Evolutionary conservation across 768 basidiomycete species (phyloP).

Genomic region (Saitozyma podzolica): DNA sequence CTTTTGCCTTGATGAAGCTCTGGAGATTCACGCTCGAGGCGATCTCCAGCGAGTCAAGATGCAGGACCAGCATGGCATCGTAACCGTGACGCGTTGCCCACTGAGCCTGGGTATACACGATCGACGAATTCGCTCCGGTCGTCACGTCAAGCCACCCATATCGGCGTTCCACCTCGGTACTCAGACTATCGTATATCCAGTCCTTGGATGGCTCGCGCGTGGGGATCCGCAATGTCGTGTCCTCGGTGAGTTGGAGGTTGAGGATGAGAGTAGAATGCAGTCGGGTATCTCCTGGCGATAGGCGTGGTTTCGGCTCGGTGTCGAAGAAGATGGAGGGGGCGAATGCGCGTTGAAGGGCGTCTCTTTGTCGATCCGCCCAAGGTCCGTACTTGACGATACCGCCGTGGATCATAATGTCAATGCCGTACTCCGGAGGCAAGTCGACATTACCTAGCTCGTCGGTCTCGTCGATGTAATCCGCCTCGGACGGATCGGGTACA

Average conservation of each 20-base stretch:
- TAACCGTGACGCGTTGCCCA: constrained; percentile 72
- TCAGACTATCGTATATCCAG: constrained; percentile 82
- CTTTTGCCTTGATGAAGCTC: constrained; percentile 70
- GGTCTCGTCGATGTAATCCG: constrained; percentile 28
- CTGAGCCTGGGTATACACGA: constrained; percentile 83
- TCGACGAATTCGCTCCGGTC: constrained; percentile 77
- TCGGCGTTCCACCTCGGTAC: constrained; percentile 44
- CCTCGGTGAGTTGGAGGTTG: constrained; percentile 75
- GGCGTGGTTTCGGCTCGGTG: constrained; percentile 59
- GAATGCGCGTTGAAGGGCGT: constrained; percentile 74
- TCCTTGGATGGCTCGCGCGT: constrained; percentile 92
- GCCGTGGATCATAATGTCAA: constrained; percentile 76
- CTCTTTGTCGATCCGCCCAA: constrained; percentile 91
- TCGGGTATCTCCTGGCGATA: constrained; percentile 74
- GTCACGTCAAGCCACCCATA: constrained; percentile 67
- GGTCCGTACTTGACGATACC: constrained; percentile 84
- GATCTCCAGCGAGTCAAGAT: constrained; percentile 74
- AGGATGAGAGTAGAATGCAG: constrained; percentile 78
- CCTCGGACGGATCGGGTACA: constrained; percentile 22
- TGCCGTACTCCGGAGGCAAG: constrained; percentile 86
- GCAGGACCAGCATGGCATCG: constrained; percentile 73
- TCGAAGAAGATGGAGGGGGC: constrained; percentile 79
- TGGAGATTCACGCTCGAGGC: constrained; percentile 88
- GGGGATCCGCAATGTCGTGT: constrained; percentile 77
- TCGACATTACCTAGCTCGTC: constrained; percentile 84